phyloP scores from a whole-genome alignment of 176 grass and related monocot species.

The Areca catechu region DNA sequence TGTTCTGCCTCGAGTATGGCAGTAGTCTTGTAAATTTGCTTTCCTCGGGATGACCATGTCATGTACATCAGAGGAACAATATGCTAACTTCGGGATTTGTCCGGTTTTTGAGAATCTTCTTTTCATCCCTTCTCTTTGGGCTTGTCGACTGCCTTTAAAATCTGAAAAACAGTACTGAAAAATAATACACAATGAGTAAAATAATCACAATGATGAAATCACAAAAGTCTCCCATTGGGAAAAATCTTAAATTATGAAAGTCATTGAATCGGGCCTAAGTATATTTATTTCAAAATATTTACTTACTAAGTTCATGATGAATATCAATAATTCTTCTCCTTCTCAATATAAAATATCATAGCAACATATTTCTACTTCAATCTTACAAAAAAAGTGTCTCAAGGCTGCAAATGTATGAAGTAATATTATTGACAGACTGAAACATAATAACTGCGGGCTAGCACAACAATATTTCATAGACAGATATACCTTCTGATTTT shows the following conservation, averaged over 20 bases:
- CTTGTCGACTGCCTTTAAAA: constrained; percentile 33
- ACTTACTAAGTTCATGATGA: no score
- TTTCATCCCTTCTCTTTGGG: constrained; percentile 38
- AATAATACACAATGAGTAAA: constrained; percentile 11
- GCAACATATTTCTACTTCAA: no score
- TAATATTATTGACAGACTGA: no score
- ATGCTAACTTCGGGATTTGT: constrained; percentile 17
- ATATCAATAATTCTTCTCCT: no score
- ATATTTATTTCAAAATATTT: no score
- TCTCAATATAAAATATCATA: no score
- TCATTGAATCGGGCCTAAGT: no score
- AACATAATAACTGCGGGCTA: no score
- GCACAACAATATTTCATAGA: no score
- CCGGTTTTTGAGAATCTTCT: constrained; percentile 32
- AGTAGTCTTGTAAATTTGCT: constrained; percentile 4
- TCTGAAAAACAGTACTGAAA: constrained; percentile 56
- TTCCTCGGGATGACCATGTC: constrained; percentile 12
- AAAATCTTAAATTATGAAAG: background rate
- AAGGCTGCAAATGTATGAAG: no score
- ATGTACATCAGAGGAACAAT: constrained; percentile 9
- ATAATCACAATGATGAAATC: background rate
- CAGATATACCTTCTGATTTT: no score
- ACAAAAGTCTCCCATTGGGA: background rate
- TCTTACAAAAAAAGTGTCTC: no score
- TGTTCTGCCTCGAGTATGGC: constrained; percentile 21